Conservation (phyloP, 495 filamentous ascomycete genomes). For the Aspergillus sclerotiicarbonarius region DNA sequence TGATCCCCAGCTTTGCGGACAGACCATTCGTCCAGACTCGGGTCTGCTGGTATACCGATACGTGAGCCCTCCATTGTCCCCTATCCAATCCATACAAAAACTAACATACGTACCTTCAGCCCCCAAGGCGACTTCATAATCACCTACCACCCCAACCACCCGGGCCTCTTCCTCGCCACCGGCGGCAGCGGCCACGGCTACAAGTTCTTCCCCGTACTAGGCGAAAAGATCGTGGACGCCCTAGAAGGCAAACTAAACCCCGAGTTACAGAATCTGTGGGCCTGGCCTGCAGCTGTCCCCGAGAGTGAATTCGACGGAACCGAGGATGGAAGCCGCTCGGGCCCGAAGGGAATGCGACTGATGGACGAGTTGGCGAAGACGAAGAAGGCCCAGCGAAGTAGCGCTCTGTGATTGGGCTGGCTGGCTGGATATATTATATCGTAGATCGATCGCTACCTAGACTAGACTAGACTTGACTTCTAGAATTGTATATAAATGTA, state of each 20-base stretch:
- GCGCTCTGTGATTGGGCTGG: conserved; percentile 22
- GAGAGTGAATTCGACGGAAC: conserved; percentile 44
- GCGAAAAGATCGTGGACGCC: conserved; percentile 71
- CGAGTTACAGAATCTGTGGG: conserved; percentile 65
- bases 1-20: conserved; percentile 61
- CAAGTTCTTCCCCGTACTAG: conserved; percentile 86
- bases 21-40: conserved; percentile 67
- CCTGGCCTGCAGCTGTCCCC: conserved; percentile 51
- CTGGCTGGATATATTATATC: neutral
- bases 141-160: conserved; percentile 66
- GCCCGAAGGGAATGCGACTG: conserved; percentile 29
- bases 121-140: conserved; percentile 78
- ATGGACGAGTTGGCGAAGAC: conserved; percentile 43
- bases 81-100: neutral
- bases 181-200: conserved; percentile 85
- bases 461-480: too few relatives aligned
- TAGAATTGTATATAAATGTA: too few relatives aligned
- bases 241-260: conserved; percentile 55
- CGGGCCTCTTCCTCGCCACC: conserved; percentile 73
- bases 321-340: conserved; percentile 52
- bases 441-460: neutral
- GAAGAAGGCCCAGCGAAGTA: conserved; percentile 25
- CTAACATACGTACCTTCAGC: conserved; percentile 19
- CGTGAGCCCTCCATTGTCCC: conserved; percentile 34
- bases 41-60: conserved; percentile 90